Percentiles rank a stretch among this genome's conserved stretches.
These are phyloP conservation scores for Tetracladium setigerum DNA, from an alignment of 495 filamentous ascomycete species.

Conservation along the genomic window DNA sequence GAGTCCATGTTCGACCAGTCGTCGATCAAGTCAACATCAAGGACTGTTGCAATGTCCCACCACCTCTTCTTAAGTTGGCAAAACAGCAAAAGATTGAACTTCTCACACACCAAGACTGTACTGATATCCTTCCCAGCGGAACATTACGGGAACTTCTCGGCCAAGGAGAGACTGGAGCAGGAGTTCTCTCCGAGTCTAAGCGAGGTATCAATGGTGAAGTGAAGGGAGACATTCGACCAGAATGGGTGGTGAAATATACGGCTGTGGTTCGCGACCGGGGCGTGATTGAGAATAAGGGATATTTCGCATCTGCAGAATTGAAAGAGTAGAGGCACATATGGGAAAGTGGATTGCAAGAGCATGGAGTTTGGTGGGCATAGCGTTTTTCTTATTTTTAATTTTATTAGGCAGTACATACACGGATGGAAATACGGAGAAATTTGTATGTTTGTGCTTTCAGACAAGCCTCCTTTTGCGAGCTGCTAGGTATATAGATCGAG, in stretches of 20 bases:
- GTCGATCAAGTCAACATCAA: constrained; percentile 97
- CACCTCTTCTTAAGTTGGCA: constrained; percentile 75
- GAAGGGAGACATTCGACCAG: constrained; percentile 69
- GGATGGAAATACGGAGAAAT: no score
- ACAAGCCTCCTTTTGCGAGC: no score
- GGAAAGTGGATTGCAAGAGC: no score
- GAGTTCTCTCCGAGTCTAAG: constrained; percentile 48
- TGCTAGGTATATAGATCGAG: no score
- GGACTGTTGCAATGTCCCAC: constrained; percentile 93
- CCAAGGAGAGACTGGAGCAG: constrained; percentile 53
- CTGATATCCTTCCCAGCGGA: constrained; percentile 78
- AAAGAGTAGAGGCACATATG: constrained; percentile 19
- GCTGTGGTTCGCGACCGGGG: constrained; percentile 95
- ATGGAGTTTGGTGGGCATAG: no score
- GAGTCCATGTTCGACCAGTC: constrained; percentile 62
- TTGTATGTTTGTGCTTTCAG: no score
- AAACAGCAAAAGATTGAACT: constrained; percentile 81
- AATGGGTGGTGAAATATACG: constrained; percentile 98
- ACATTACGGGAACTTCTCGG: constrained; percentile 79
- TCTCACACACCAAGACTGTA: constrained; percentile 90
- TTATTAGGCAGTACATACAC: no score
- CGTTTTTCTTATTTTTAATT: no score
- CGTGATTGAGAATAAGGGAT: constrained; percentile 97
- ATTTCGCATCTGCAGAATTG: constrained; percentile 79
- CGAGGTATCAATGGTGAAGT: constrained; percentile 37